These are phyloP conservation scores for Colletotrichum salicis DNA, from an alignment of 2,329 filamentous ascomycete genomes.

Conservation along the genomic window DNA sequence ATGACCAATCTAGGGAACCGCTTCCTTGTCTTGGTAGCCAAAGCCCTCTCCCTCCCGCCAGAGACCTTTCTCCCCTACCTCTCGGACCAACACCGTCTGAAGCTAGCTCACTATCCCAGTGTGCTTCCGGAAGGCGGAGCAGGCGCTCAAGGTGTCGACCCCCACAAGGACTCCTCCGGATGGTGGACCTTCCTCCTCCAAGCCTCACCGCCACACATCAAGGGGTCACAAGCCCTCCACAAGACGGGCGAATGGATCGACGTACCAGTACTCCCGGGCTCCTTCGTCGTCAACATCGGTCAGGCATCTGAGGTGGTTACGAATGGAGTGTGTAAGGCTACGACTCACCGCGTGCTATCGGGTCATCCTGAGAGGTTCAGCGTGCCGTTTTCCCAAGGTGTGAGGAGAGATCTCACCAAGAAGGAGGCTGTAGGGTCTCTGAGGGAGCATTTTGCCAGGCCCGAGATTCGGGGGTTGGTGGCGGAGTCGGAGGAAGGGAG, in stretches of 20 bases:
- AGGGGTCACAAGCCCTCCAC: constrained; percentile 63
- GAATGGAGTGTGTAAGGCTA: constrained; percentile 63
- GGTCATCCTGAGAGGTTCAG: constrained; percentile 51
- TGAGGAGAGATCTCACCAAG: constrained; percentile 57
- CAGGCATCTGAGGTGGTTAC: constrained; percentile 69
- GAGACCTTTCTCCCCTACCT: constrained; percentile 63
- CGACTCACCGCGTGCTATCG: constrained; percentile 56
- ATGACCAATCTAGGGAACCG: constrained; percentile 61
- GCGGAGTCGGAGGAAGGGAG: constrained; percentile 47
- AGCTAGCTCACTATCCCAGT: constrained; percentile 67
- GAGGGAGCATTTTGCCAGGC: constrained; percentile 48
- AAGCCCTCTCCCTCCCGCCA: constrained; percentile 60
- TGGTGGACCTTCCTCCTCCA: constrained; percentile 74
- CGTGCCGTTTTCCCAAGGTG: constrained; percentile 61
- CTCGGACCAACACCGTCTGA: constrained; percentile 68
- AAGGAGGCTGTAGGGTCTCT: constrained; percentile 52
- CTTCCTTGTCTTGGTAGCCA: constrained; percentile 67
- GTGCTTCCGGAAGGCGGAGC: constrained; percentile 29
- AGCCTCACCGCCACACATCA: constrained; percentile 60
- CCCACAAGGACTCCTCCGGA: constrained; percentile 71
- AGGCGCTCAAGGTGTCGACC: constrained; percentile 64
- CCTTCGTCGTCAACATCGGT: constrained; percentile 68
- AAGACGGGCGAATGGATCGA: constrained; percentile 60
- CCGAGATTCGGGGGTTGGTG: constrained; percentile 35
- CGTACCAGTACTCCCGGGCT: constrained; percentile 57